These are phyloP conservation scores for Aurantiochytrium sp. DNA, from an alignment of 108 stramenopile genomes.

Conservation along the genomic window DNA sequence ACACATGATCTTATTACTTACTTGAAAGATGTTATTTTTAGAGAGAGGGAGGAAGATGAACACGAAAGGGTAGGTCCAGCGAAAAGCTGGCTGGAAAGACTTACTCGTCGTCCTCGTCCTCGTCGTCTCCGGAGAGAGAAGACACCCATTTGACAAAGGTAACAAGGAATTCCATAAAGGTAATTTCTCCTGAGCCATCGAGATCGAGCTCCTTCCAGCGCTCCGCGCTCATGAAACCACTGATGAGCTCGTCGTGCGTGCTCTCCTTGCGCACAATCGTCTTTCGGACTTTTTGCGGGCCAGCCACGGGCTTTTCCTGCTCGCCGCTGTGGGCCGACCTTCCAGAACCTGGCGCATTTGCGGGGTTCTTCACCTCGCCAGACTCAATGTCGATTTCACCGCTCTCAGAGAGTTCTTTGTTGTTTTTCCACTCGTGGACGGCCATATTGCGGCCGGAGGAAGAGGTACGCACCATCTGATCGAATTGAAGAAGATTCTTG, in stretches of 20 bases:
- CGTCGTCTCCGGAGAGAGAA: neutral
- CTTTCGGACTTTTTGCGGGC: too few species aligned
- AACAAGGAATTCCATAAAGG: neutral
- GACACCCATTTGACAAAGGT: slow-evolving; percentile 1
- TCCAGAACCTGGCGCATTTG: neutral
- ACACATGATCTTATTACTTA: too few species aligned
- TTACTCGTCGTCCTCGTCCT: neutral
- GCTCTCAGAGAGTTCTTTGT: neutral
- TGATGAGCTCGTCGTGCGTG: neutral
- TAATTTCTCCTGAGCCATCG: neutral
- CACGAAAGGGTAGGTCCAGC: too few species aligned
- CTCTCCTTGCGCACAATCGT: neutral
- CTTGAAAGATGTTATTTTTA: too few species aligned
- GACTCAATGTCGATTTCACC: neutral
- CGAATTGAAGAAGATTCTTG: neutral
- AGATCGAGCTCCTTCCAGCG: slow-evolving; percentile 14
- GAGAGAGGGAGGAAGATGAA: too few species aligned
- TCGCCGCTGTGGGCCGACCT: neutral
- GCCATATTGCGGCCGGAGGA: neutral
- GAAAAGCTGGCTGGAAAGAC: neutral
- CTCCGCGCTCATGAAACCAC: neutral
- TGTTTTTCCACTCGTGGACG: neutral
- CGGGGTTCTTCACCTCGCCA: neutral
- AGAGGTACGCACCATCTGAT: neutral
- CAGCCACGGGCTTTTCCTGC: neutral